A percentile compares a stretch with the other conserved stretches of the same genome.
These are phyloP conservation scores for Malus hybrid DNA, from an alignment of 331 rosid genomes.

Conservation along the genomic window DNA sequence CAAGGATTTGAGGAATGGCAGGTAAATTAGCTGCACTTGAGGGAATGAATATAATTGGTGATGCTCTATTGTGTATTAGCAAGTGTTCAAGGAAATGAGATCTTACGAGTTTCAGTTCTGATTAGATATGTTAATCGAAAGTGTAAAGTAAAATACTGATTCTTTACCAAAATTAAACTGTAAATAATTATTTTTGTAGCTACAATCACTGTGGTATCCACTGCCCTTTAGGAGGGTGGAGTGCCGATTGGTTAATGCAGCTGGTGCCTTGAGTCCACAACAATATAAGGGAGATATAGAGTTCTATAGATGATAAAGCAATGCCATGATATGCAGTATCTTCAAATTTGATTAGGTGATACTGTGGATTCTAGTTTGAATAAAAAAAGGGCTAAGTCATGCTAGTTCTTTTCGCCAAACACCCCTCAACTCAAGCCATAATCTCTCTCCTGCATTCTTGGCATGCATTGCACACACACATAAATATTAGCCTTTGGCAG, in stretches of 20 bases:
- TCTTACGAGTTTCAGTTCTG: too few relatives aligned
- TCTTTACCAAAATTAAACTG: not conserved
- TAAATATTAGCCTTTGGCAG: not conserved
- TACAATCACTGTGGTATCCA: not conserved
- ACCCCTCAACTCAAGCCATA: not conserved
- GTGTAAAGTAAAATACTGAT: not conserved
- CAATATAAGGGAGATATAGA: not conserved
- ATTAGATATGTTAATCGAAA: not conserved
- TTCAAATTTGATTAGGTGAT: not conserved
- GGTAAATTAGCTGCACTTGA: constrained; percentile 36
- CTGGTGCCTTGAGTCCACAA: not conserved
- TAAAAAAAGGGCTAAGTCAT: not conserved
- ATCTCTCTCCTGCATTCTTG: not conserved
- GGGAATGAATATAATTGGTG: not conserved
- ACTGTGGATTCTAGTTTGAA: not conserved
- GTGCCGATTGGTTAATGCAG: not conserved
- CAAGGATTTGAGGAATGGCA: constrained; percentile 92
- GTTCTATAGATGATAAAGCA: not conserved
- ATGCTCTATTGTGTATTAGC: not conserved
- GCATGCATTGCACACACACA: not conserved
- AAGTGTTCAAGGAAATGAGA: too few relatives aligned
- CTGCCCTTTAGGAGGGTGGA: not conserved
- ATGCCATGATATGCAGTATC: not conserved
- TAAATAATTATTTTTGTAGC: not conserved
- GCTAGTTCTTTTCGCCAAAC: not conserved